Percentiles rank a stretch among this genome's conserved stretches.
Evolutionary conservation across 2,329 filamentous ascomycete genomes (phyloP).

Genomic region (Calonectria pauciramosa): DNA sequence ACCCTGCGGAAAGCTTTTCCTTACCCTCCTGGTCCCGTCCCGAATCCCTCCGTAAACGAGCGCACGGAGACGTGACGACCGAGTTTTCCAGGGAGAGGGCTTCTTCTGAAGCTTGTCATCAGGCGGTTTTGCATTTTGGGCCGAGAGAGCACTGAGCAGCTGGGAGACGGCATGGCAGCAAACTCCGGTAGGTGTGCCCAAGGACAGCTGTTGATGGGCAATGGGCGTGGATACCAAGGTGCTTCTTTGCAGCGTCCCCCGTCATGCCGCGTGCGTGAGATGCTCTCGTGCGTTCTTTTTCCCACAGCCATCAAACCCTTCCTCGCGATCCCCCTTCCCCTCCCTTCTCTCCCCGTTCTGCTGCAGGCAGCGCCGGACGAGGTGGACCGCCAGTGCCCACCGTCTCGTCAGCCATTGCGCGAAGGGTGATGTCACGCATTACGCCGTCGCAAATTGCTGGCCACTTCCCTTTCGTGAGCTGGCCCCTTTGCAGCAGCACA

Average conservation of each 20-base stretch:
- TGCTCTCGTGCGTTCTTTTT: constrained; percentile 3
- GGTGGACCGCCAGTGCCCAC: not conserved
- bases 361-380: not conserved
- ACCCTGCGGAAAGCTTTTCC: not conserved
- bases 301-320: not conserved
- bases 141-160: not conserved
- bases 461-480: not conserved
- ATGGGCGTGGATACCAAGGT: not conserved
- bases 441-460: not conserved
- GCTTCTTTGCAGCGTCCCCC: not conserved
- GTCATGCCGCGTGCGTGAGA: not conserved
- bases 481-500: constrained; percentile 5
- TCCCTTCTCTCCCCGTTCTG: not conserved
- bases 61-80: not conserved
- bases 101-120: not conserved
- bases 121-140: not conserved
- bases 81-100: not conserved
- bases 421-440: constrained; percentile 20
- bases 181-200: not conserved
- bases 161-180: not conserved
- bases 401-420: not conserved
- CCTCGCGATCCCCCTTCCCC: not conserved
- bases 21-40: not conserved
- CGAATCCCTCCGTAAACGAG: constrained; percentile 15
- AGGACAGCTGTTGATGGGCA: not conserved